phyloP scores from a whole-genome alignment of 371 early-diverging fungal genomes.

The Haplosporangium sp. region DNA sequence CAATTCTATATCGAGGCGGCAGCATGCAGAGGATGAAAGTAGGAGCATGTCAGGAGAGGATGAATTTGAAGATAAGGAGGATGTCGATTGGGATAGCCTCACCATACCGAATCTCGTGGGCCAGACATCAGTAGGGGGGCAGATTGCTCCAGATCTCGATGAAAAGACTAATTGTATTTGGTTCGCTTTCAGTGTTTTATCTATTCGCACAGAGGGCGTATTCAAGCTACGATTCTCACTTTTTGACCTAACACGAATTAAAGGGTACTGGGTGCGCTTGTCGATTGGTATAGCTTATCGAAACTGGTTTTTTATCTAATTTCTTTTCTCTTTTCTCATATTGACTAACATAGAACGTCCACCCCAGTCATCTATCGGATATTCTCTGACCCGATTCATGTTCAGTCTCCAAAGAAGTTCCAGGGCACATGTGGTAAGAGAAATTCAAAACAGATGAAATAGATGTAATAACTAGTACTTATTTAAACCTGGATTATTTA shows the following conservation, averaged over 20 bases:
- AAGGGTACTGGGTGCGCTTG: constrained; percentile 10
- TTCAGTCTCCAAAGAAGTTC: constrained; percentile 44
- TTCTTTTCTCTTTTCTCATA: no score
- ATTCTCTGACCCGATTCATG: constrained; percentile 40
- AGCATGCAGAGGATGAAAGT: background rate
- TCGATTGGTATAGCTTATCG: no score
- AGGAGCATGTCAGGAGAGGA: no score
- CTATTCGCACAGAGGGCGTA: constrained; percentile 88
- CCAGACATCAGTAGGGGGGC: constrained; percentile 34
- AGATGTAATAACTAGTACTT: background rate
- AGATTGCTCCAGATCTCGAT: constrained; percentile 31
- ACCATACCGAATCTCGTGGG: constrained; percentile 46
- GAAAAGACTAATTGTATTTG: constrained; percentile 21
- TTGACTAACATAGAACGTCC: background rate
- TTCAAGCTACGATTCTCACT: constrained; percentile 86
- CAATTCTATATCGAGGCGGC: background rate
- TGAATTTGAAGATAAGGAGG: background rate
- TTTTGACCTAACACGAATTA: constrained; percentile 21
- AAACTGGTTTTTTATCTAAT: background rate
- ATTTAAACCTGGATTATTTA: background rate
- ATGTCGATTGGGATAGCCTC: constrained; percentile 18
- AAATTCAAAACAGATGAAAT: background rate
- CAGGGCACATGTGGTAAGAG: constrained; percentile 34
- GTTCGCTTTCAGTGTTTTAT: constrained; percentile 82
- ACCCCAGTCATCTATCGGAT: constrained; percentile 7